phyloP scores from a whole-genome alignment of 495 filamentous ascomycete species.

The Letharia lupina region DNA sequence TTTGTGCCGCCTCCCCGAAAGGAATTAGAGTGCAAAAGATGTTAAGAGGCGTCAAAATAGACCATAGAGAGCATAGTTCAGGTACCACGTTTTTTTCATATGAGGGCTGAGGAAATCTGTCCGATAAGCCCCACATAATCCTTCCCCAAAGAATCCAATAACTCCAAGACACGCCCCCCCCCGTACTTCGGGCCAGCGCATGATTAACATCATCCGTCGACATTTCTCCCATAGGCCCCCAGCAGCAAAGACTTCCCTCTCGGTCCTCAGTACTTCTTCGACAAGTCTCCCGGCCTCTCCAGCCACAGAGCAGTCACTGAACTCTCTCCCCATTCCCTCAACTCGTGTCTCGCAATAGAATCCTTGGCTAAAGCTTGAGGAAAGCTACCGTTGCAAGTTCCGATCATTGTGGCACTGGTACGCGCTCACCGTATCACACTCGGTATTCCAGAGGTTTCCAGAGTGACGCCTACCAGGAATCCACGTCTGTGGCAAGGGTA shows the following conservation, averaged over 20 bases:
- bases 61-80: slow-evolving; percentile 18
- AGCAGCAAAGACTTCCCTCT: background rate
- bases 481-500: background rate
- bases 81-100: slow-evolving; percentile 16
- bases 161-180: slow-evolving; percentile 15
- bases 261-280: background rate
- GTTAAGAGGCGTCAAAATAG: slow-evolving; percentile 4
- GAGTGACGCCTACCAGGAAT: background rate
- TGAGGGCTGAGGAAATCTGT: slow-evolving; percentile 10
- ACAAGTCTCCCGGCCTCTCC: background rate
- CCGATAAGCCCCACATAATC: slow-evolving; percentile 18
- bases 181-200: slow-evolving; percentile 14
- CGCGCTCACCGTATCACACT: background rate
- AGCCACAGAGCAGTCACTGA: background rate
- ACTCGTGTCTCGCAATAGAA: background rate
- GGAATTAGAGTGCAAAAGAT: background rate
- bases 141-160: slow-evolving; percentile 15
- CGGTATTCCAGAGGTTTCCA: background rate
- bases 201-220: background rate
- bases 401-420: background rate
- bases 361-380: background rate
- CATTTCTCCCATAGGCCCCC: background rate
- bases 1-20: slow-evolving; percentile 1
- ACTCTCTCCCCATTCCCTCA: background rate
- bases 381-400: background rate